These are phyloP conservation scores for Neoboletus brunneissimus DNA, from an alignment of 768 basidiomycete species.

Conservation along the genomic window DNA sequence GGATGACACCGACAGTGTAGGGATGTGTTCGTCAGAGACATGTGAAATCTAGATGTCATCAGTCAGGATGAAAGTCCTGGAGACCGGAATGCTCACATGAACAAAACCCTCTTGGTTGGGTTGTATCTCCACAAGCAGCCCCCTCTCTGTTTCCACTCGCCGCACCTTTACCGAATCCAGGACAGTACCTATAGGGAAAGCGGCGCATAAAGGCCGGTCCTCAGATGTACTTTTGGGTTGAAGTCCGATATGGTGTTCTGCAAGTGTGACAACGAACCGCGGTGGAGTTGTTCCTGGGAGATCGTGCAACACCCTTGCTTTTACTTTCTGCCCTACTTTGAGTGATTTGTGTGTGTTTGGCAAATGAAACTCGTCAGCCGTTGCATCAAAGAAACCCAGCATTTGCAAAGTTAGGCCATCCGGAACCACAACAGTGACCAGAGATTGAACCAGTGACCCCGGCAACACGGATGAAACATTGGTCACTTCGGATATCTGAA, in stretches of 20 bases:
- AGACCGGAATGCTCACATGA: constrained; percentile 59
- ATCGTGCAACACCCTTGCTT: constrained; percentile 81
- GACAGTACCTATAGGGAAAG: constrained; percentile 70
- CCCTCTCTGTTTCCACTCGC: constrained; percentile 77
- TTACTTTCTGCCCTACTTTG: constrained; percentile 73
- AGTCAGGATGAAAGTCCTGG: neutral
- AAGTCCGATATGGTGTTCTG: constrained; percentile 67
- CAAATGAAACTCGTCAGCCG: constrained; percentile 80
- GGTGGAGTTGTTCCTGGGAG: constrained; percentile 67
- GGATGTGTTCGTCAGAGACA: constrained; percentile 86
- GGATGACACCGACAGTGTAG: constrained; percentile 63
- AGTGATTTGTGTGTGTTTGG: constrained; percentile 41
- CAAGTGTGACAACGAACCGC: constrained; percentile 76
- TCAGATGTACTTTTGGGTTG: constrained; percentile 36
- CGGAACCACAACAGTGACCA: constrained; percentile 73
- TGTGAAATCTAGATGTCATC: constrained; percentile 75
- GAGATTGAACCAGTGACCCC: constrained; percentile 74
- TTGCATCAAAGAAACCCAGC: constrained; percentile 90
- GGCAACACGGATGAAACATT: constrained; percentile 83
- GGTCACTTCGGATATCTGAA: constrained; percentile 71
- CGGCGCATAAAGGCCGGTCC: constrained; percentile 43
- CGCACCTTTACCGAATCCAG: constrained; percentile 72
- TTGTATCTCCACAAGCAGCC: constrained; percentile 67
- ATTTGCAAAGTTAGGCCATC: constrained; percentile 85
- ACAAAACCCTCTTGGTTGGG: constrained; percentile 74